Evolutionary conservation across 1,139 yeast genomes (phyloP).

Genomic region (Pichia sp.): DNA sequence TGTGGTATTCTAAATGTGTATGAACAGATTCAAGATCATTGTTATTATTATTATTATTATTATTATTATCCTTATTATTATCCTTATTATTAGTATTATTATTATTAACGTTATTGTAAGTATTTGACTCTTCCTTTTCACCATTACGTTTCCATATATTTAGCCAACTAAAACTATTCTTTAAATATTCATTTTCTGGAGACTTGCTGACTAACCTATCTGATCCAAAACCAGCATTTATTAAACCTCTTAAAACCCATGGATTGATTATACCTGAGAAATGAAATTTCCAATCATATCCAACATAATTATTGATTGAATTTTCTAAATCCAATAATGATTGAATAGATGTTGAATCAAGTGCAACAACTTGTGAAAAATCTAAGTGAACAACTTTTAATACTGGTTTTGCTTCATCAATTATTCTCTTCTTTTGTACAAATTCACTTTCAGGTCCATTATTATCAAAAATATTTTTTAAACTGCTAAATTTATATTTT

Average conservation of each 20-base stretch:
- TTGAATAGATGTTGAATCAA: slow-evolving; percentile 78
- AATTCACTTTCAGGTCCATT: background rate
- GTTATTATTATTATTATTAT: background rate
- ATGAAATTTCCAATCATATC: slow-evolving; percentile 81
- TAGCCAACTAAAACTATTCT: background rate
- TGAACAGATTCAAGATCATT: background rate
- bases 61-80: slow-evolving; percentile 8
- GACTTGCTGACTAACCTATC: slow-evolving; percentile 13
- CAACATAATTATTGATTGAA: slow-evolving; percentile 67
- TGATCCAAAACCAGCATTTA: slow-evolving; percentile 73
- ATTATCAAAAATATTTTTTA: background rate
- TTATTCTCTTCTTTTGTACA: background rate
- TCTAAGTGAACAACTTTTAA: slow-evolving; percentile 72
- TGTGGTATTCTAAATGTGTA: background rate
- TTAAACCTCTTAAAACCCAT: slow-evolving; percentile 75
- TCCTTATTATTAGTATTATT: slow-evolving; percentile 5
- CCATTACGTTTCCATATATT: background rate
- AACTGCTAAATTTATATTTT: background rate
- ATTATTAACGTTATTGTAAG: slow-evolving; percentile 1
- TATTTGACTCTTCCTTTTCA: slow-evolving; percentile 12
- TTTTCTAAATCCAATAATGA: slow-evolving; percentile 69
- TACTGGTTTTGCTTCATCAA: slow-evolving; percentile 41
- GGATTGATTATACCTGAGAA: slow-evolving; percentile 79
- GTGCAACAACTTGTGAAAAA: slow-evolving; percentile 65
- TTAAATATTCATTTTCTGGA: background rate